These are phyloP conservation scores for Yamadazyma epiphylla DNA, from an alignment of 1,139 yeast species.

Conservation along the genomic window DNA sequence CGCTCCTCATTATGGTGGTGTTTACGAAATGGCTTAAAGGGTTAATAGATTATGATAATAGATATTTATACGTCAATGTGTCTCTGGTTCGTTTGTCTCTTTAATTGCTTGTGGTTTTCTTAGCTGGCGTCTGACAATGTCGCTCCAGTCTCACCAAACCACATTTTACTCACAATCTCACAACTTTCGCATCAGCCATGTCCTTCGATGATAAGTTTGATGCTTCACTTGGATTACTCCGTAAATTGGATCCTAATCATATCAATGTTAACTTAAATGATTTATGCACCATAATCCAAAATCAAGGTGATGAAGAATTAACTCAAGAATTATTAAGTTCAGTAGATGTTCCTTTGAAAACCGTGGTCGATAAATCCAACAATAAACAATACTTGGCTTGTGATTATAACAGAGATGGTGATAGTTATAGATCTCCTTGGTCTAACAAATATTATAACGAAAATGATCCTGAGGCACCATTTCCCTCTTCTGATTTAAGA, in stretches of 20 bases:
- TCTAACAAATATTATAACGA: conserved; percentile 72
- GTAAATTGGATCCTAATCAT: conserved; percentile 79
- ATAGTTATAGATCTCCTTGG: conserved; percentile 91
- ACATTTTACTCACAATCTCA: no score
- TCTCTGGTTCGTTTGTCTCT: no score
- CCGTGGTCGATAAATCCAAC: conserved; percentile 51
- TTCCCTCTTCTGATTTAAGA: conserved; percentile 65
- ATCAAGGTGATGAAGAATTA: conserved; percentile 40
- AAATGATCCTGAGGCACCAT: conserved; percentile 51
- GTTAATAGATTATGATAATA: no score
- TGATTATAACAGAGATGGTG: conserved; percentile 94
- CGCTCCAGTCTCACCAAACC: no score
- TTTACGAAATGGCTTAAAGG: conserved; percentile 18
- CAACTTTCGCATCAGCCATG: no score
- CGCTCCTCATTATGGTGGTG: conserved; percentile 55
- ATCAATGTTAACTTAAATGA: conserved; percentile 60
- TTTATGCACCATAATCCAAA: conserved; percentile 72
- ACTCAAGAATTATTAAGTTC: conserved; percentile 86
- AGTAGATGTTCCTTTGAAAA: conserved; percentile 78
- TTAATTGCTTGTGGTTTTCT: no score
- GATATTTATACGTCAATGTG: no score
- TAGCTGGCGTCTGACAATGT: no score
- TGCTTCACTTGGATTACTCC: conserved; percentile 81
- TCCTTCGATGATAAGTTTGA: conserved; percentile 64
- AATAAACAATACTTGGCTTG: conserved; percentile 78